A percentile compares a stretch with the other conserved stretches of the same genome.
phyloP scores from a whole-genome alignment of 176 grass and related monocot species.

The Themeda triandra region DNA sequence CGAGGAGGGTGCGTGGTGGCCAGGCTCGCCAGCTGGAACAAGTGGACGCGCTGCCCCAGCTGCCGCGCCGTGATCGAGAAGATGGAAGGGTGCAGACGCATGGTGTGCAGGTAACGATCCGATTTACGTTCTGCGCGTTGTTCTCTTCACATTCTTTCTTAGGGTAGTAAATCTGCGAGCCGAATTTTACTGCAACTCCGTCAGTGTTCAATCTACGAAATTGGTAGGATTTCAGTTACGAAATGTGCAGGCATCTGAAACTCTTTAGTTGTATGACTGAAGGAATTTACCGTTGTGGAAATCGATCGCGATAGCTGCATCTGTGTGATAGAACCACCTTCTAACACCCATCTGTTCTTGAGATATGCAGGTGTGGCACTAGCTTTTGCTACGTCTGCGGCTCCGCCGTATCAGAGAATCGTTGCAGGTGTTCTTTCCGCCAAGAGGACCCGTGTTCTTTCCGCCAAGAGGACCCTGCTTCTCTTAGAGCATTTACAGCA shows the following conservation, averaged over 20 bases:
- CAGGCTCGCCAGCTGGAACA: background rate
- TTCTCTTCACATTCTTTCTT: no score
- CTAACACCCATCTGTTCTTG: background rate
- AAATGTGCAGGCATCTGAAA: background rate
- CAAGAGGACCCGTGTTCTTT: no score
- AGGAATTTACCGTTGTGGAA: background rate
- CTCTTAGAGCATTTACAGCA: no score
- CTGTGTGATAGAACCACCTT: no score
- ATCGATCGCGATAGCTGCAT: background rate
- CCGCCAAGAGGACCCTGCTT: no score
- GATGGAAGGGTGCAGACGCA: conserved; percentile 18
- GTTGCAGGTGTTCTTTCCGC: background rate
- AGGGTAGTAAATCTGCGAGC: no score
- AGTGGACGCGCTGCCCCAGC: conserved; percentile 37
- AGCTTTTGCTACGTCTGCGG: conserved; percentile 34
- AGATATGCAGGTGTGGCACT: conserved; percentile 14
- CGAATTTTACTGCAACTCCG: background rate
- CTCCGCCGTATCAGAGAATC: background rate
- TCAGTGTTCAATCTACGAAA: background rate
- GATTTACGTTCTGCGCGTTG: background rate
- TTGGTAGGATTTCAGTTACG: background rate
- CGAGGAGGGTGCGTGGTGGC: conserved; percentile 13
- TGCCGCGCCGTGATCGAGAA: conserved; percentile 45
- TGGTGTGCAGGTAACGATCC: conserved; percentile 35
- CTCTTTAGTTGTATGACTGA: background rate